Base-by-base conservation (phyloP, 2,329 filamentous ascomycete genomes). In the Thelonectria olida region DNA sequence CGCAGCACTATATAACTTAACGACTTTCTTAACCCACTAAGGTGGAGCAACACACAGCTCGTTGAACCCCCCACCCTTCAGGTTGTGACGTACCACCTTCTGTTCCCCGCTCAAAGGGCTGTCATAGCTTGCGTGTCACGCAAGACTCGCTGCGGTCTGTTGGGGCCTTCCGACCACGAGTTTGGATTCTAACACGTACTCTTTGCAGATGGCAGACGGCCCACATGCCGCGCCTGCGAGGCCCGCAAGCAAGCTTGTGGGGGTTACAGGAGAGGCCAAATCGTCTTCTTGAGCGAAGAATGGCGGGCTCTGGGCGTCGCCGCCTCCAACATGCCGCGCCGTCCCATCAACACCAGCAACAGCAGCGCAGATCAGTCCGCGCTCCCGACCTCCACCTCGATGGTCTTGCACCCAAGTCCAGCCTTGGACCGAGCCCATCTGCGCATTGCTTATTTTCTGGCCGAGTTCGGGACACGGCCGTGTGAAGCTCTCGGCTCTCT, bases 51-150 rank as follows among this genome's bases (percentile, higher is more conserved):
- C n/a, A n/a, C n/a, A n/a, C n/a, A n/a, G n/a, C n/a, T n/a, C n/a
- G n/a, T n/a, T n/a, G n/a, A n/a, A n/a, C n/a, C n/a, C n/a, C n/a
- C n/a, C n/a, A n/a, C n/a, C n/a, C n/a, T n/a, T n/a, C n/a, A n/a
- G n/a, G n/a, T n/a, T n/a, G n/a, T n/a, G n/a, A n/a, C n/a, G n/a
- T n/a, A n/a, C 38, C 44, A 12, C 50, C 50, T 3, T 53, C 38
- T 10, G 38, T 44, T 20, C 38, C 50, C 38, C n/a, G 39, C 1
- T 53, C 50, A 23, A 53, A 53, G 50, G 50, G 50, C 38, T 53
- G 48, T 34, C 20, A n/a, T 51, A 3, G 39, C 48, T 7, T 51
- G 48, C 22, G 48, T 51, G 20, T 28, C 48, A 27, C 48, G 48
- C 34, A 51, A 51, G 48, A 51, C 20, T 7, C 34, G 34, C 15